These are phyloP conservation scores for Zygotorulaspora mrakii DNA, from an alignment of 1,139 yeast species.

Conservation along the genomic window DNA sequence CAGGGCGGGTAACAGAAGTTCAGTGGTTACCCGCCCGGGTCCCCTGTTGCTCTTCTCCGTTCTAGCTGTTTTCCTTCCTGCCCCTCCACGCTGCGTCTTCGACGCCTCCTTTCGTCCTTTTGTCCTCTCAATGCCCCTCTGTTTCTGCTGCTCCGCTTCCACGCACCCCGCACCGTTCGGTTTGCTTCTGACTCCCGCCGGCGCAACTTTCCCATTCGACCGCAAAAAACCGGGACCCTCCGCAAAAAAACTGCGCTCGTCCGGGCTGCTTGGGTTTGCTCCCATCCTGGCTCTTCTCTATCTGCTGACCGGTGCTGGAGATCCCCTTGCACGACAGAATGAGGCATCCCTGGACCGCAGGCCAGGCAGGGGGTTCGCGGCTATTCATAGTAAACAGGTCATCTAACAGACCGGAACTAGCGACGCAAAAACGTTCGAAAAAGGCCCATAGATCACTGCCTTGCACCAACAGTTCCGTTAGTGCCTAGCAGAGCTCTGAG, in stretches of 20 bases:
- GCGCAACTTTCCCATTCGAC: conserved; percentile 1
- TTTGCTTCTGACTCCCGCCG: conserved; percentile 3
- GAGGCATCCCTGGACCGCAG: background rate
- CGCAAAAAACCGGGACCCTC: background rate
- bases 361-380: background rate
- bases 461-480: background rate
- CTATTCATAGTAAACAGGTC: background rate
- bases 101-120: no score
- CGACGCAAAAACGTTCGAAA: background rate
- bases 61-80: no score
- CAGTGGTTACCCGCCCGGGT: background rate
- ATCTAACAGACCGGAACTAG: background rate
- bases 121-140: no score
- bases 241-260: no score
- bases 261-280: no score
- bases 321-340: no score
- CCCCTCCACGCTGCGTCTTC: no score
- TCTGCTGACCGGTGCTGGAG: no score
- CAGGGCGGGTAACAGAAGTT: background rate
- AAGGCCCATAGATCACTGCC: background rate
- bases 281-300: no score
- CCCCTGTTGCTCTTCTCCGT: background rate
- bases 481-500: no score
- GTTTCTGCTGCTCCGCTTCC: conserved; percentile 1
- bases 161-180: background rate